Conservation (phyloP, 495 filamentous ascomycete species). For the Jackrogersella minutella region DNA sequence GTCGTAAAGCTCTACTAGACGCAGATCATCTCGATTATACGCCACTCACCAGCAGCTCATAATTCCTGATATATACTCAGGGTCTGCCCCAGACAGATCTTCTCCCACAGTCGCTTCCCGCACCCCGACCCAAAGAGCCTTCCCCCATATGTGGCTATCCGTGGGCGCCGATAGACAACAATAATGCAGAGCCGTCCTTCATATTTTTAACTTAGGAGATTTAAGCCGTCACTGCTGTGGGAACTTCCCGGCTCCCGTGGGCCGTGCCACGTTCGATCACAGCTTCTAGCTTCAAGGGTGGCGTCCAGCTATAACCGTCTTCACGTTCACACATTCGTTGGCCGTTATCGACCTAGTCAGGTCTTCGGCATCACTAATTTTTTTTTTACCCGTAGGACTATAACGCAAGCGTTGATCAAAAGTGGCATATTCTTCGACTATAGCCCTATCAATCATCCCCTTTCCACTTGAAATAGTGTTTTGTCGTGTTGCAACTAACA, state of each 20-base stretch:
- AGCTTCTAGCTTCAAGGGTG: conserved; percentile 42
- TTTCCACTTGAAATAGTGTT: conserved; percentile 13
- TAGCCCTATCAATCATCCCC: conserved; percentile 16
- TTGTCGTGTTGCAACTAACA: conserved; percentile 27
- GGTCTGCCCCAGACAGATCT: conserved; percentile 27
- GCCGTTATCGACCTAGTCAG: conserved; percentile 11
- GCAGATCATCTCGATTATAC: conserved; percentile 34
- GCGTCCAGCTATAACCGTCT: conserved; percentile 35
- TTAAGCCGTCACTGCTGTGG: conserved; percentile 9
- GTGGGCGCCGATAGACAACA: conserved; percentile 17
- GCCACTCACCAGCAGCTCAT: conserved; percentile 30
- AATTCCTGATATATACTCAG: conserved; percentile 38
- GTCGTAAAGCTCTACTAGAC: conserved; percentile 26
- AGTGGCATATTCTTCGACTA: conserved; percentile 12
- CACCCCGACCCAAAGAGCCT: conserved; percentile 1
- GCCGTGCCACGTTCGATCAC: conserved; percentile 35
- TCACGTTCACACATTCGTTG: conserved; percentile 26
- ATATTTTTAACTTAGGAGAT: conserved; percentile 7
- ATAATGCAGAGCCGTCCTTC: conserved; percentile 10
- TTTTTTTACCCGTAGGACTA: conserved; percentile 9
- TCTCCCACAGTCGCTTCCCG: conserved; percentile 25
- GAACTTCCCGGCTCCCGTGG: conserved; percentile 27
- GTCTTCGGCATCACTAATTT: conserved; percentile 11
- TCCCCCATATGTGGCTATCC: conserved; percentile 17
- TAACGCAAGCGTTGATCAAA: conserved; percentile 18